Base-by-base conservation (phyloP, 1,284 basidiomycete species). In the Sporisorium scitamineum region DNA sequence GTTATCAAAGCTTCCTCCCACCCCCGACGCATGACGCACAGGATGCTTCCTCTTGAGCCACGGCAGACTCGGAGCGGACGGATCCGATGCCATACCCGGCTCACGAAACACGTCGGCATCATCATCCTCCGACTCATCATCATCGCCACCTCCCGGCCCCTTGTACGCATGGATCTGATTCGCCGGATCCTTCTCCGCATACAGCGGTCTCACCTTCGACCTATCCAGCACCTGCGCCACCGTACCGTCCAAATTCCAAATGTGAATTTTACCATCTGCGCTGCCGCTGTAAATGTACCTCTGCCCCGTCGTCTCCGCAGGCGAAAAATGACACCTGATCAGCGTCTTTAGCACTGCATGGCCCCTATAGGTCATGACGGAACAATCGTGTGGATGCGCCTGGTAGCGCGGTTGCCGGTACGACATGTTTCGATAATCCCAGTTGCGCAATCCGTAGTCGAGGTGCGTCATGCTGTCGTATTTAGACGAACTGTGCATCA, bases 321-420 rank as follows among this genome's bases (percentile, higher is more conserved):
- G 96, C 72, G 93, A 94, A 86, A 98, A 99, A 86, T 97, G 93
- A 85, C 95, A 97, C 52, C 96, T 90, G 78, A 99, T 98, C 55
- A 99, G 90, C 0, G 96, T 99, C 42, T 92, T 89, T 56, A 97
- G 87, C n/a, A 99, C 94, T 9, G 90, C 88, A 85, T 99, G 97
- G 1, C 96, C 97, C 47, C 93, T 67, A 55, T 80, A 99, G 2
- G 94, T 93, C 95, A 98, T 97, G 53, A 99, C 91, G 73, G 93
- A 94, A 84, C 93, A 94, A 85, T 99, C 95, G 70, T 90, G 87
- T 1, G 96, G 95, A 81, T 93, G 86, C 11, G 70, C 53, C 31
- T 87, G 84, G 78, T 88, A 88, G 63, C 86, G 88, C 11, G 92
- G 92, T 60, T 88, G 89, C 0, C 66, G 50, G 59, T 84, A 84